Base-by-base conservation (phyloP, 1,284 basidiomycete species). In the Cutaneotrichosporon cyanovorans region DNA sequence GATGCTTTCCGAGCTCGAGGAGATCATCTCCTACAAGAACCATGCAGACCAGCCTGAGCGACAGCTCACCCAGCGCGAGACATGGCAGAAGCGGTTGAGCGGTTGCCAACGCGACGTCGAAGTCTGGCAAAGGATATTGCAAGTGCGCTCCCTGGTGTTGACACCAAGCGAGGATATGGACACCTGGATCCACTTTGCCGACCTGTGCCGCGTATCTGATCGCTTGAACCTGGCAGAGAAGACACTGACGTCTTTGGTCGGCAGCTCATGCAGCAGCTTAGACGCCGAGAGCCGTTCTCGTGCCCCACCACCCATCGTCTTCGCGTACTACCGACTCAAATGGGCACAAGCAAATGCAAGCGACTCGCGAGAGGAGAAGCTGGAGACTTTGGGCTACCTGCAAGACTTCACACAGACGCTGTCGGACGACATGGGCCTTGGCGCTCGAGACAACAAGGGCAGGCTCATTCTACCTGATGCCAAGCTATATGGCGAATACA, bases 71-170 rank as follows among this genome's bases (percentile, higher is more conserved):
- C 90, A 92, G 76, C 79, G 87, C 42, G 85, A 83, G 70, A 95
- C 91, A 0, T 96, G 91, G 91, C 88, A 91, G 81, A 91, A 88
- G 67, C 59, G 88, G 51, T 72, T 99, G 35, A 85, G 90, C 74
- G 95, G 92, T 2, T 97, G 93, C 70, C 92, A 98, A 66, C 87
- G 90, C 15, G 95, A 98, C 59, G 95, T 98, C 16, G 95, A 99
- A 69, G 91, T 96, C 4, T 99, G 95, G 95, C 95, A 98, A 72
- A 83, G 93, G 19, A 90, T 98, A 40, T 75, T 99, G 15, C 93
- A 97, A 74, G 90, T 99, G 33, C 82, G 95, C 49, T 90, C 91
- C 1, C 79, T 98, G 41, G 92, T 99, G 19, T 76, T 97, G 25
- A 87, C 83, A 37, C 95, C 95, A 0, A 87, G 87, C 56, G 91